phyloP scores from a whole-genome alignment of 805 yeast species.

The Zygoascus tannicola region DNA sequence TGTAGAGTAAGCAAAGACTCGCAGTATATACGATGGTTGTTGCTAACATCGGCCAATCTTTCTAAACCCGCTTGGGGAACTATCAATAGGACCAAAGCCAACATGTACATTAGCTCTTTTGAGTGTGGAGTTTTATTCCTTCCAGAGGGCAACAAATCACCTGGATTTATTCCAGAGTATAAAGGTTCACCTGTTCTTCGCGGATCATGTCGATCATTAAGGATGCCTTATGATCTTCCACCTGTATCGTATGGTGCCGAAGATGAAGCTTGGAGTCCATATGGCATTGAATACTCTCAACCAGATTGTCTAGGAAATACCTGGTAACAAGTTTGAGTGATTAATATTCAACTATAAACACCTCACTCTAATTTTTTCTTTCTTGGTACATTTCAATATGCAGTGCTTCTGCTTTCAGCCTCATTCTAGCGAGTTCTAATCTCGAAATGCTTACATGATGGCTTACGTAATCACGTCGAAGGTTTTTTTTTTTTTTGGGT shows the following conservation, averaged over 20 bases:
- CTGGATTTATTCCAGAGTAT: conserved; percentile 36
- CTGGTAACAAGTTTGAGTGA: no score
- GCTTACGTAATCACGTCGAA: no score
- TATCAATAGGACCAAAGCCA: conserved; percentile 19
- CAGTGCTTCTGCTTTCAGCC: no score
- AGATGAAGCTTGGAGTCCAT: conserved; percentile 15
- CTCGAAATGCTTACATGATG: no score
- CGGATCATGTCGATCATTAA: conserved; percentile 4
- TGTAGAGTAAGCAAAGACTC: conserved; percentile 7
- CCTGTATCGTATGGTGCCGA: conserved; percentile 6
- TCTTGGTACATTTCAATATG: no score
- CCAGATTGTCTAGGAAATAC: conserved; percentile 15
- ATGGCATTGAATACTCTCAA: conserved; percentile 7
- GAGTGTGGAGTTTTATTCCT: conserved; percentile 46
- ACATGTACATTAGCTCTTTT: conserved; percentile 33
- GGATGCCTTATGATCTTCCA: conserved; percentile 18
- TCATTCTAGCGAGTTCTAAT: no score
- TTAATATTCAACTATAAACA: no score
- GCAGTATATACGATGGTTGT: conserved; percentile 49
- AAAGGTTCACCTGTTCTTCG: no score
- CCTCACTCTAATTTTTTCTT: no score
- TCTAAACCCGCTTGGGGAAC: conserved; percentile 79
- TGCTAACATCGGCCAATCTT: conserved; percentile 66
- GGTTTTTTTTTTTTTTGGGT: no score
- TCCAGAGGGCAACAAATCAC: background rate